Conservation (phyloP, 2,329 filamentous ascomycete species). For the Exserohilum rostratum region DNA sequence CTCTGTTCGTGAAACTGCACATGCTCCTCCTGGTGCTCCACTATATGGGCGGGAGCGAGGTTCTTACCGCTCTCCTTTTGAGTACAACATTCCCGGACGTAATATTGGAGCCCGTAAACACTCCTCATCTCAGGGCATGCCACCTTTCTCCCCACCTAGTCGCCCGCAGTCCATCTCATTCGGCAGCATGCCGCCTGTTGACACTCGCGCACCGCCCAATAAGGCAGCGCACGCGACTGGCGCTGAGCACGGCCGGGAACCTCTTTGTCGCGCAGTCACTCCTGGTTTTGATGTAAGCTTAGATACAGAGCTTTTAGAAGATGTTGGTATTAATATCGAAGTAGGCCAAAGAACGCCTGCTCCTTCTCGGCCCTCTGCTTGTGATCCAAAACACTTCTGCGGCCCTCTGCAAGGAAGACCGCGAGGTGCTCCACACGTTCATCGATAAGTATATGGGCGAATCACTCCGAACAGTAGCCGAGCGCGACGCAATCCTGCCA, state of each 20-base stretch:
- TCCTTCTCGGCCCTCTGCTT: conserved; percentile 20
- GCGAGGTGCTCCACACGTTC: conserved; percentile 6
- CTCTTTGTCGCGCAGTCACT: background rate
- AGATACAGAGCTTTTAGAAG: background rate
- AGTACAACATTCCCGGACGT: conserved; percentile 1
- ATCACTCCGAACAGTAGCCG: conserved; percentile 2
- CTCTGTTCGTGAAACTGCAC: background rate
- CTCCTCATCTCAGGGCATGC: background rate
- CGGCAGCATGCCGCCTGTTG: background rate
- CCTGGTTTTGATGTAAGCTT: conserved; percentile 4
- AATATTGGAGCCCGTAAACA: background rate
- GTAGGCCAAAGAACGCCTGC: conserved; percentile 11
- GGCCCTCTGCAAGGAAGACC: background rate
- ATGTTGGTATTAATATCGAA: background rate
- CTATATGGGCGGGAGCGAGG: conserved; percentile 3
- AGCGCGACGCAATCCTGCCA: conserved; percentile 15
- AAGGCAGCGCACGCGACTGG: background rate
- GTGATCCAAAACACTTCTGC: conserved; percentile 10
- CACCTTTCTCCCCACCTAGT: too few species aligned
- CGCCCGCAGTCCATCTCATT: background rate
- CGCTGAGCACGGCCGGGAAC: background rate
- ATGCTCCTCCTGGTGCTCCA: background rate
- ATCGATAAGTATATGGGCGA: conserved; percentile 18
- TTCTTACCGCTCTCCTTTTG: conserved; percentile 7
- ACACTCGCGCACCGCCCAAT: background rate